These are phyloP conservation scores for Aspergillus baeticus DNA, from an alignment of 495 filamentous ascomycete genomes.

Conservation along the genomic window DNA sequence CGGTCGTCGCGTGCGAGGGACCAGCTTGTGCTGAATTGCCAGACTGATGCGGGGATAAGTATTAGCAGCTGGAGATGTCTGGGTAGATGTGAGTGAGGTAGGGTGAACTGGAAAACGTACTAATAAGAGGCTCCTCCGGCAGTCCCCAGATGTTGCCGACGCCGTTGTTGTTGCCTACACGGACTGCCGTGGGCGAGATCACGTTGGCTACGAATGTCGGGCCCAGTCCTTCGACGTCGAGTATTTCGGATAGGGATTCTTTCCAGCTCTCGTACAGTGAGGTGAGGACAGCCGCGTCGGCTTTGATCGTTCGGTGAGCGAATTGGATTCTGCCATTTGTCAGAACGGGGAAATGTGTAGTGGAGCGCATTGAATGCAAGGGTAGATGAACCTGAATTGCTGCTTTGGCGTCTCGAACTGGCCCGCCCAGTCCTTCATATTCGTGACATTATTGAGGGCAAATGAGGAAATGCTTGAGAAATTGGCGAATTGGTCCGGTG, in stretches of 20 bases:
- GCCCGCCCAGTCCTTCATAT: conserved; percentile 16
- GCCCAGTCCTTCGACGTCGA: conserved; percentile 28
- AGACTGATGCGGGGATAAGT: too few species aligned
- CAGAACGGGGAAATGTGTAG: too few species aligned
- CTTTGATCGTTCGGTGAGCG: conserved; percentile 24
- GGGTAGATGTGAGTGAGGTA: too few species aligned
- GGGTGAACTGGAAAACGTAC: conserved; percentile 12
- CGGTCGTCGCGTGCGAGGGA: conserved; percentile 21
- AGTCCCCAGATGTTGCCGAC: conserved; percentile 45
- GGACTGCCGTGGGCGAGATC: conserved; percentile 10
- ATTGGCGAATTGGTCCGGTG: conserved; percentile 29
- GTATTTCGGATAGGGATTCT: conserved; percentile 18
- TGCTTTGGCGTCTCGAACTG: conserved; percentile 29
- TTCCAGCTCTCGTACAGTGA: conserved; percentile 29
- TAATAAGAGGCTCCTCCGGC: conserved; percentile 21
- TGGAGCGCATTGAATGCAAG: too few species aligned
- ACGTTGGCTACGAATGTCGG: conserved; percentile 31
- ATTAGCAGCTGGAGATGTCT: too few species aligned
- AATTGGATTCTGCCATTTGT: conserved; percentile 21
- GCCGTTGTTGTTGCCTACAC: conserved; percentile 22
- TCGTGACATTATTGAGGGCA: conserved; percentile 25
- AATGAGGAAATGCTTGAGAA: conserved; percentile 23
- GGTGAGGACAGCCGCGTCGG: conserved; percentile 19
- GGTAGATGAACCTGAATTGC: conserved; percentile 23
- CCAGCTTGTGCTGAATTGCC: conserved; percentile 35